phyloP scores from a whole-genome alignment of 805 yeast species.

The Candida ortonii region DNA sequence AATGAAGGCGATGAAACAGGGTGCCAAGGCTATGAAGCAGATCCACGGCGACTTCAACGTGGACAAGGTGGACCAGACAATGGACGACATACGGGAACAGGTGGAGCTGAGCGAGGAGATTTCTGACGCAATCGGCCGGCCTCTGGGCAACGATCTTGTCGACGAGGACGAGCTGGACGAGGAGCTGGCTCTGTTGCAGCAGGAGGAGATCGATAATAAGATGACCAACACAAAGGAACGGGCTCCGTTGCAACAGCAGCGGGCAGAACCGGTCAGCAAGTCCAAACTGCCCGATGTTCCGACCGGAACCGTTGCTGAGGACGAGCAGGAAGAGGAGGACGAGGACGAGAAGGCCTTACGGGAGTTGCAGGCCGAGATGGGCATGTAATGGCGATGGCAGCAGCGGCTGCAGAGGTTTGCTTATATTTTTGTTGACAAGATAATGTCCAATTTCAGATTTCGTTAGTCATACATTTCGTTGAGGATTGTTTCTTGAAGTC shows the following conservation, averaged over 20 bases:
- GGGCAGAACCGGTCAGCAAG: slow-evolving; percentile 20
- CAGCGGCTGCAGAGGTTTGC: slow-evolving; percentile 1
- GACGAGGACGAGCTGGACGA: slow-evolving; percentile 96
- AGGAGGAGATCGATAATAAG: slow-evolving; percentile 67
- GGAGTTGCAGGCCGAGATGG: slow-evolving; percentile 85
- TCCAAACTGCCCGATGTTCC: slow-evolving; percentile 47
- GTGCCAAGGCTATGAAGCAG: slow-evolving; percentile 93
- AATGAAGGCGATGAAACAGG: slow-evolving; percentile 98
- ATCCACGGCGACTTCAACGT: slow-evolving; percentile 93
- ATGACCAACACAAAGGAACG: slow-evolving; percentile 44
- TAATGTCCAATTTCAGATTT: no score
- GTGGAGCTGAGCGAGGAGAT: slow-evolving; percentile 94
- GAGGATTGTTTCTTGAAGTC: slow-evolving; percentile 44
- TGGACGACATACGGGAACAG: slow-evolving; percentile 98
- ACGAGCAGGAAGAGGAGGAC: slow-evolving; percentile 60
- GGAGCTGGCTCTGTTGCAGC: slow-evolving; percentile 81
- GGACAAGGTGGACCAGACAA: slow-evolving; percentile 94
- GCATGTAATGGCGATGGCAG: slow-evolving; percentile 38
- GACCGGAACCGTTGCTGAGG: slow-evolving; percentile 39
- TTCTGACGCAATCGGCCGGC: slow-evolving; percentile 92
- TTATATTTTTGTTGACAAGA: no score
- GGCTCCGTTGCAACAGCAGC: slow-evolving; percentile 31
- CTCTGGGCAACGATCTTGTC: slow-evolving; percentile 73
- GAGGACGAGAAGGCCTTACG: slow-evolving; percentile 81
- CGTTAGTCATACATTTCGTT: slow-evolving; percentile 45